Conservation (phyloP, 768 basidiomycete genomes). For the Sarcomyxa edulis region DNA sequence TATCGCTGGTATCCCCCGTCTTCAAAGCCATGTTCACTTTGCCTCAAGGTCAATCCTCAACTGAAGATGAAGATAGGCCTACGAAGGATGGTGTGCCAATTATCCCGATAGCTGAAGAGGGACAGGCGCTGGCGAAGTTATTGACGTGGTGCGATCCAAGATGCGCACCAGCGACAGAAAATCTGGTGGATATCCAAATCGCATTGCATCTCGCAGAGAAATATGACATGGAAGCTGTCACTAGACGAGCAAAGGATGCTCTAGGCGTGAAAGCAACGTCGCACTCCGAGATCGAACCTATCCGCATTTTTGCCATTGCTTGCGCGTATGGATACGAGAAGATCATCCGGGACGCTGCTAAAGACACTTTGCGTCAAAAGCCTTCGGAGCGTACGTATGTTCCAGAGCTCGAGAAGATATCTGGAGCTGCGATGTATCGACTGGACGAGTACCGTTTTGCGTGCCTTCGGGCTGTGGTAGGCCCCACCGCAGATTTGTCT, state of each 20-base stretch:
- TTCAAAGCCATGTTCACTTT: slow-evolving; percentile 9
- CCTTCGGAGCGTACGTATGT: slow-evolving; percentile 16
- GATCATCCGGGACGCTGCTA: slow-evolving; percentile 14
- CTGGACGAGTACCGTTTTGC: slow-evolving; percentile 25
- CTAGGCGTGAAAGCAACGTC: slow-evolving; percentile 10
- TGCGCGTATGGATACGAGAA: slow-evolving; percentile 8
- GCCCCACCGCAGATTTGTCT: slow-evolving; percentile 10
- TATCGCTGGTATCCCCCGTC: slow-evolving; percentile 5
- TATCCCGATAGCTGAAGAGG: slow-evolving; percentile 5
- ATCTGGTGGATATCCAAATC: slow-evolving; percentile 9
- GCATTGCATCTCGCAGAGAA: slow-evolving; percentile 14
- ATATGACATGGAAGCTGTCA: slow-evolving; percentile 19
- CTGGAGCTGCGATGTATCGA: slow-evolving; percentile 21
- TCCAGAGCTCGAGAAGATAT: slow-evolving; percentile 25
- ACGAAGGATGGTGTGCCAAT: slow-evolving; percentile 6
- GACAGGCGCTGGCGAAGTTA: slow-evolving; percentile 1
- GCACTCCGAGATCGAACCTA: slow-evolving; percentile 12
- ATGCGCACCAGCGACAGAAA: too few species aligned
- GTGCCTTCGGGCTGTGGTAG: slow-evolving; percentile 15
- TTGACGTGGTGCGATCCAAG: slow-evolving; percentile 6
- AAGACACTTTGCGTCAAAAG: slow-evolving; percentile 12
- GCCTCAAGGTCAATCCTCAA: too few species aligned
- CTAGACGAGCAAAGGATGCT: slow-evolving; percentile 9
- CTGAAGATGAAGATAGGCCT: too few species aligned
- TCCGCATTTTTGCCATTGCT: slow-evolving; percentile 16